Evolutionary conservation across 495 filamentous ascomycete genomes (phyloP).

Genomic region (Bombardia bombarda): DNA sequence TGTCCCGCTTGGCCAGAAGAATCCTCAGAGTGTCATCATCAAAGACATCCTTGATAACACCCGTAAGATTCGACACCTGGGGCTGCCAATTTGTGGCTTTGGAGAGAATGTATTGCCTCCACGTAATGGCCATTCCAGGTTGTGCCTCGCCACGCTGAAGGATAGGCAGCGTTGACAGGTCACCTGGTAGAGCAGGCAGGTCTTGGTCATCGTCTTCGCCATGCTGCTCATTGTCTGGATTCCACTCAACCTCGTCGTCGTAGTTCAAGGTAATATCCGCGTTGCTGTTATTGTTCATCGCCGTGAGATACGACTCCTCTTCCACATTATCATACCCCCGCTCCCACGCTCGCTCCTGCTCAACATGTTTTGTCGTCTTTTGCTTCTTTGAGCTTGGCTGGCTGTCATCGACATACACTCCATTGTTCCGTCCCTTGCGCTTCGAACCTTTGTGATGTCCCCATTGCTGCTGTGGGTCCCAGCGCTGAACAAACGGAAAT

Average conservation of each 20-base stretch:
- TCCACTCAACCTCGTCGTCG: slow-evolving; percentile 35
- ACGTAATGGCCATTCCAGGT: slow-evolving; percentile 66
- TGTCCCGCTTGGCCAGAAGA: slow-evolving; percentile 63
- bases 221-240: slow-evolving; percentile 22
- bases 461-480: slow-evolving; percentile 66
- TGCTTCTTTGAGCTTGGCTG: slow-evolving; percentile 40
- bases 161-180: slow-evolving; percentile 46
- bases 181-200: slow-evolving; percentile 58
- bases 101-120: slow-evolving; percentile 67
- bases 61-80: slow-evolving; percentile 57
- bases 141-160: slow-evolving; percentile 47
- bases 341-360: slow-evolving; percentile 22
- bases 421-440: slow-evolving; percentile 32
- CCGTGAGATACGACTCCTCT: slow-evolving; percentile 14
- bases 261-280: slow-evolving; percentile 43
- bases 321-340: slow-evolving; percentile 17
- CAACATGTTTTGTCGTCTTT: slow-evolving; percentile 20
- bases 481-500: slow-evolving; percentile 85
- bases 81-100: slow-evolving; percentile 73
- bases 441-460: slow-evolving; percentile 32
- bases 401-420: slow-evolving; percentile 24
- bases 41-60: slow-evolving; percentile 45
- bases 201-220: slow-evolving; percentile 42
- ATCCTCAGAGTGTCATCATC: slow-evolving; percentile 45
- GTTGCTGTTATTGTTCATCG: slow-evolving; percentile 9